Evolutionary conservation across 352 stramenopile genomes (phyloP), one percentile per base, ranked within the genome.

Genomic region (Pseudoperonospora humuli): DNA sequence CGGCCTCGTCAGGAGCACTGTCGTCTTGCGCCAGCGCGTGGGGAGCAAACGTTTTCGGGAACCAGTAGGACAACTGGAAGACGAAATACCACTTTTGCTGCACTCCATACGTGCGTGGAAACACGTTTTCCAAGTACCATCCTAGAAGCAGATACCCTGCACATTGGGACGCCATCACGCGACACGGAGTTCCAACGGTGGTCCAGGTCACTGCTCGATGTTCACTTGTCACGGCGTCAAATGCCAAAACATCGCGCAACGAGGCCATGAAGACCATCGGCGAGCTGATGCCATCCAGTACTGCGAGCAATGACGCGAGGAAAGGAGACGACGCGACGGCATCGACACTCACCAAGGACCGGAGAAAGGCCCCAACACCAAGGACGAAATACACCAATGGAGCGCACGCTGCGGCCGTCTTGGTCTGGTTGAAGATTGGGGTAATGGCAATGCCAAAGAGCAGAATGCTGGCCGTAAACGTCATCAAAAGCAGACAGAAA

Each of bases 41-140:
- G 1, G 43, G 18, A 28, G 50, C 26, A 3, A 33, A n/a, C 0
- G 40, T 40, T 36, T 57, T 43, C 0, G 57, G 54, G 33, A 53
- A 69, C 92, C 90, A 97, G 49, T 87, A 98, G 5, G 66, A 85
- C 10, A 68, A 64, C 33, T 76, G 67, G n/a, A 96, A 57, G 0
- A 93, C 50, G 46, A 98, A 98, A 67, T 96, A 96, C 81, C 87
- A 97, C n/a, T 84, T 90, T 18, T 82, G 63, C 27, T 82, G 73
- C 33, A 95, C 84, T n/a, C 94, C 94, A 39, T 92, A 96, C 10
- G 95, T 78, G 7, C 76, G 74, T 10, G 94, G 94, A 25, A 97
- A 81, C 2, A 97, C 87, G 28, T 93, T 83, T 49, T 97, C 92
- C n/a, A 98, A 65, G 60, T 98, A 98, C 72, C 75, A 95, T 2